Evolutionary conservation across 2,329 filamentous ascomycete genomes (phyloP).

Genomic region (Nigrospora osmanthi): DNA sequence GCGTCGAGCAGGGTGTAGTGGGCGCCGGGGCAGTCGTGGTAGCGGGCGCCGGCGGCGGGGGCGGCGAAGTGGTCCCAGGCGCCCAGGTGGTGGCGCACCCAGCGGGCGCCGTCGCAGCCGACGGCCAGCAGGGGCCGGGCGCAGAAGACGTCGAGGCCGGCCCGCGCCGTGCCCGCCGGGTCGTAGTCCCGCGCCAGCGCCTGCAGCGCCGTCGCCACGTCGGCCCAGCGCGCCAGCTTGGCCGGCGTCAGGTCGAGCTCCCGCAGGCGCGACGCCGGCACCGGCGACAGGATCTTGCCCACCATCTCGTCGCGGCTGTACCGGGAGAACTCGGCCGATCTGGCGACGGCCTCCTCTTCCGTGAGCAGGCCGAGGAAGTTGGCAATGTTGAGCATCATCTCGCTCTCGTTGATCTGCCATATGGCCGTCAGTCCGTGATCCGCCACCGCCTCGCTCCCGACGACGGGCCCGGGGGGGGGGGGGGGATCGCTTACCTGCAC

Average conservation of each 20-base stretch:
- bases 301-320: slow-evolving; percentile 10
- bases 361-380: slow-evolving; percentile 24
- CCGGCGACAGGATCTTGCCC: slow-evolving; percentile 9
- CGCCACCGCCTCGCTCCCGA: not conserved
- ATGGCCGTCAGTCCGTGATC: not conserved
- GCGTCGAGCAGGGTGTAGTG: slow-evolving; percentile 26
- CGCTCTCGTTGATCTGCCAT: slow-evolving; percentile 20
- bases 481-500: not conserved
- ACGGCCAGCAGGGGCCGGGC: slow-evolving; percentile 18
- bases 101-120: slow-evolving; percentile 14
- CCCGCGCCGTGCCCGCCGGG: slow-evolving; percentile 20
- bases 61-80: slow-evolving; percentile 22
- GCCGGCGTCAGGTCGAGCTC: slow-evolving; percentile 15
- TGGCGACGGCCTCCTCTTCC: slow-evolving; percentile 14
- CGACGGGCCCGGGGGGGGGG: no score
- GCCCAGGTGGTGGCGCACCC: slow-evolving; percentile 15
- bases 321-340: slow-evolving; percentile 6
- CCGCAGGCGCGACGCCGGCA: slow-evolving; percentile 8
- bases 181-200: slow-evolving; percentile 25
- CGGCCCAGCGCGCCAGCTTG: slow-evolving; percentile 19
- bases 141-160: slow-evolving; percentile 28
- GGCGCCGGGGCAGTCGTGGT: slow-evolving; percentile 22
- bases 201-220: slow-evolving; percentile 20
- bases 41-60: slow-evolving; percentile 7
- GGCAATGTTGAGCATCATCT: slow-evolving; percentile 23